Percentiles rank a stretch among this genome's conserved stretches.
Evolutionary conservation across 1,139 yeast genomes (phyloP).

Genomic region (Kodamaea anthophila): DNA sequence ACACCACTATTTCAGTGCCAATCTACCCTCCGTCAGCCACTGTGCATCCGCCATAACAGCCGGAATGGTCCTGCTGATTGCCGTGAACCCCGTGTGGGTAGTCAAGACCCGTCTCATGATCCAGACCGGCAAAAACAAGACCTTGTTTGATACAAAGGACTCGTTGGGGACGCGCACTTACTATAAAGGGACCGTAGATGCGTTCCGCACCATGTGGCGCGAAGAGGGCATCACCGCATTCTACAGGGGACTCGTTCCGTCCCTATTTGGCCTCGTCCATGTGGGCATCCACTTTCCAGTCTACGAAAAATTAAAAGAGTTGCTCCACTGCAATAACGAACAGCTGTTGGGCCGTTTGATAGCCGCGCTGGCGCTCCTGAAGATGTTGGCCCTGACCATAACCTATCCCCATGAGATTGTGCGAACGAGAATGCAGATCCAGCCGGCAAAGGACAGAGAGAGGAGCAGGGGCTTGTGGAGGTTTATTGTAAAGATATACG

Average conservation of each 20-base stretch:
- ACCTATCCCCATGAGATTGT: conserved; percentile 97
- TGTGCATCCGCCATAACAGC: conserved; percentile 83
- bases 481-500: conserved; percentile 42
- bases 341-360: conserved; percentile 40
- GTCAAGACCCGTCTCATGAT: conserved; percentile 91
- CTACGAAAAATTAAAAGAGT: conserved; percentile 71
- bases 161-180: conserved; percentile 24
- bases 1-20: conserved; percentile 21
- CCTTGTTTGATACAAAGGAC: conserved; percentile 25
- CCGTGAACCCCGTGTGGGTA: conserved; percentile 97
- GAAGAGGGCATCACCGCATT: conserved; percentile 81
- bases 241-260: conserved; percentile 86
- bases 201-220: conserved; percentile 68
- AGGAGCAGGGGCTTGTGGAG: conserved; percentile 14
- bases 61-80: conserved; percentile 79
- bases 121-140: conserved; percentile 53
- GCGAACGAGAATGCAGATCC: conserved; percentile 83
- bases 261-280: conserved; percentile 82
- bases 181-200: conserved; percentile 78
- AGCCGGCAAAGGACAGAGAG: conserved; percentile 12
- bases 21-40: conserved; percentile 52
- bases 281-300: conserved; percentile 97
- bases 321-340: conserved; percentile 24
- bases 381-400: conserved; percentile 81
- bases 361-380: conserved; percentile 72